Percentiles rank a stretch among this genome's conserved stretches.
Conservation (phyloP, 306 rosid species). For the Pyrus communis region DNA sequence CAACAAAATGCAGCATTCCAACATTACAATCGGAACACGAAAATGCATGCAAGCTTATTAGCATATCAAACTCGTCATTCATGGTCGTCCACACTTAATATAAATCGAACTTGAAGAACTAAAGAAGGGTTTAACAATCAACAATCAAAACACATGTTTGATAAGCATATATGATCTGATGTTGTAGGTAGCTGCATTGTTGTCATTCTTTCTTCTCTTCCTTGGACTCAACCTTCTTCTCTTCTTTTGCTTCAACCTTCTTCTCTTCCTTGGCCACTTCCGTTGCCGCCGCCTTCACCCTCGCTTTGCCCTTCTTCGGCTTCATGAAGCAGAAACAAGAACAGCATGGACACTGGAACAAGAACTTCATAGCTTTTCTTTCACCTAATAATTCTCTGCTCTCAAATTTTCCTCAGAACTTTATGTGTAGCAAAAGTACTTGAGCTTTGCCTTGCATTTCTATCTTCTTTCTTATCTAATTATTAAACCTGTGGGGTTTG, state of each 20-base stretch:
- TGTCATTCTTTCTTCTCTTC: conserved; percentile 44
- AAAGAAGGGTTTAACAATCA: background rate
- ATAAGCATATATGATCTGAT: background rate
- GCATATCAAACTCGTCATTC: background rate
- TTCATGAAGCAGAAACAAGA: conserved; percentile 69
- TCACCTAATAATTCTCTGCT: conserved; percentile 1
- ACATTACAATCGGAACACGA: background rate
- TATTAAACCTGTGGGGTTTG: background rate
- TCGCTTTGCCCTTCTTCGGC: conserved; percentile 51
- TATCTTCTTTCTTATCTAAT: conserved; percentile 16
- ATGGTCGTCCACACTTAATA: background rate
- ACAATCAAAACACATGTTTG: background rate
- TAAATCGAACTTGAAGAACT: background rate
- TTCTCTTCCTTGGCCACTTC: conserved; percentile 8
- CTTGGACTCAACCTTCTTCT: conserved; percentile 31
- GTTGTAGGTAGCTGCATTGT: background rate
- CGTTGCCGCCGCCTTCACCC: conserved; percentile 27
- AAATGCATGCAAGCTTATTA: background rate
- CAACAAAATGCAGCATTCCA: background rate
- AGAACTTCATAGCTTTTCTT: conserved; percentile 41
- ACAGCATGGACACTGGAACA: conserved; percentile 59
- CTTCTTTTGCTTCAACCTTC: conserved; percentile 24
- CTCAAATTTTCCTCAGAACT: background rate
- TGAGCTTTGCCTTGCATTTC: background rate
- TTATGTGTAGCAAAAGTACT: background rate